phyloP scores from a whole-genome alignment of 2,329 filamentous ascomycete species.

The Ramichloridium luteum region DNA sequence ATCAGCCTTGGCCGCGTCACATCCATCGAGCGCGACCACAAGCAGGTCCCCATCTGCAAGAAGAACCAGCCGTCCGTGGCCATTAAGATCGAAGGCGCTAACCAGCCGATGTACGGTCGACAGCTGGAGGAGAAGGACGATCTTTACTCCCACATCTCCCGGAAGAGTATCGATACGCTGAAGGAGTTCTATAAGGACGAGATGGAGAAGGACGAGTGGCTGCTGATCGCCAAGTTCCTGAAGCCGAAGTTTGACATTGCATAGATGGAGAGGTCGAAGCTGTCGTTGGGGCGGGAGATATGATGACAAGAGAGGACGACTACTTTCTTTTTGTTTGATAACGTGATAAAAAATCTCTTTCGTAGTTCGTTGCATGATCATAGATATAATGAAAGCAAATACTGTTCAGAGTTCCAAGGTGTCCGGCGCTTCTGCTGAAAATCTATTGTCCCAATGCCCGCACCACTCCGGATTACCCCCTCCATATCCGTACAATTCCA shows the following conservation, averaged over 20 bases:
- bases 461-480: no score
- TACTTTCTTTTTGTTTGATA: no score
- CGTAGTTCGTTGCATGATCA: no score
- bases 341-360: no score
- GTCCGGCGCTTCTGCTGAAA: no score
- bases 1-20: conserved; percentile 83
- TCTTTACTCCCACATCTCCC: conserved; percentile 78
- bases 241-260: conserved; percentile 77
- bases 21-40: conserved; percentile 95
- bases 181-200: conserved; percentile 92
- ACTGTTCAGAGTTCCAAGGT: no score
- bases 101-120: conserved; percentile 87
- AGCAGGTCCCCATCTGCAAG: conserved; percentile 83
- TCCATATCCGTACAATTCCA: no score
- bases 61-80: conserved; percentile 95
- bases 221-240: conserved; percentile 73
- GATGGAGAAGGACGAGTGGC: conserved; percentile 86
- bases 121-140: conserved; percentile 86
- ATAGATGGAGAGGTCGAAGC: no score
- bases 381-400: no score
- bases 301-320: no score
- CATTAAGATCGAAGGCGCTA: conserved; percentile 88
- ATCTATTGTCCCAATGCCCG: no score
- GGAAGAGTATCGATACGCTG: conserved; percentile 80
- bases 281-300: no score